A percentile compares a stretch with the other conserved stretches of the same genome.
These are phyloP conservation scores for Cicer arietinum DNA, from an alignment of 306 rosid species.

Conservation along the genomic window DNA sequence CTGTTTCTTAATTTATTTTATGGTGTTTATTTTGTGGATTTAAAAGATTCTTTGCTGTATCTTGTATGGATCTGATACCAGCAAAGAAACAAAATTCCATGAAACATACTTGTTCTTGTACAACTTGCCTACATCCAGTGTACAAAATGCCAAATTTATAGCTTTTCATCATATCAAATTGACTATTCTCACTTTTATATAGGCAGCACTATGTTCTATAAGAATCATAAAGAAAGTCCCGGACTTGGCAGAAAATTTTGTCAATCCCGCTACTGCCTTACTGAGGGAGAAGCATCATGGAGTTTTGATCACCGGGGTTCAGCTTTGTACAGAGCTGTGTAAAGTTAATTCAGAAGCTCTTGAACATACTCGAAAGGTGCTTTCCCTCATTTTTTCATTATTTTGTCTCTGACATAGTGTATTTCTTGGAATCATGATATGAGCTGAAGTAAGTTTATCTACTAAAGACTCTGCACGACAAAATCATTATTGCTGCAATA, in stretches of 20 bases:
- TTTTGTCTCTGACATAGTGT: slow-evolving; percentile 24
- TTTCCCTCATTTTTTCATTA: slow-evolving; percentile 32
- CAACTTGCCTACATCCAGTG: neutral
- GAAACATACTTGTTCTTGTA: slow-evolving; percentile 15
- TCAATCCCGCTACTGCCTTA: slow-evolving; percentile 85
- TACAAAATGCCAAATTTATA: neutral
- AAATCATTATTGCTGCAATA: slow-evolving; percentile 23
- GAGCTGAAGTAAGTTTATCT: slow-evolving; percentile 29
- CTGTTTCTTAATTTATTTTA: slow-evolving; percentile 33
- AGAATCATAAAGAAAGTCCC: slow-evolving; percentile 98
- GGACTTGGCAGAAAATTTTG: slow-evolving; percentile 93
- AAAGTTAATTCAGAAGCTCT: slow-evolving; percentile 85
- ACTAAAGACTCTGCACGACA: slow-evolving; percentile 29
- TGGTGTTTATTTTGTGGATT: slow-evolving; percentile 18
- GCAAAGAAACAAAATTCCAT: slow-evolving; percentile 22
- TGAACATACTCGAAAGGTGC: slow-evolving; percentile 82
- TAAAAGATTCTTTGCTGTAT: neutral
- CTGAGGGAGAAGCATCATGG: slow-evolving; percentile 98
- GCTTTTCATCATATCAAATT: slow-evolving; percentile 37
- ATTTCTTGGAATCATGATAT: slow-evolving; percentile 35
- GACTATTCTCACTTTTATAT: slow-evolving; percentile 50
- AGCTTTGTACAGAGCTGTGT: slow-evolving; percentile 96
- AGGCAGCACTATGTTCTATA: slow-evolving; percentile 97
- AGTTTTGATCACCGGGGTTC: slow-evolving; percentile 94
- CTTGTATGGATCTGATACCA: slow-evolving; percentile 21